Conservation (phyloP, 805 yeast genomes). For the Komagataella mondaviorum region DNA sequence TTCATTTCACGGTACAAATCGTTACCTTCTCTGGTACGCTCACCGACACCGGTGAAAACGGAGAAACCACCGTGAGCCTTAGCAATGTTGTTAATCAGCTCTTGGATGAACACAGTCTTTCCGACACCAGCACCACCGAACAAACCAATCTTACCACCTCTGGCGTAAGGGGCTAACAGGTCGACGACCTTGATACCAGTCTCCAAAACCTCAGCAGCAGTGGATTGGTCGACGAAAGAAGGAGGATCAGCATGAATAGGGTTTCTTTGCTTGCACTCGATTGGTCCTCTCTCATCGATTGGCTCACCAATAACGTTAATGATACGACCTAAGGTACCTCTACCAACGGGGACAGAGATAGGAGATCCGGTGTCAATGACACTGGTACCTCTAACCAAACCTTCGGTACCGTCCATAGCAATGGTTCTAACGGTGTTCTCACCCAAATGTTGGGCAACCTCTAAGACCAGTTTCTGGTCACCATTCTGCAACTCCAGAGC, state of each 20-base stretch:
- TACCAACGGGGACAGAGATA: conserved; percentile 98
- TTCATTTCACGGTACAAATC: conserved; percentile 99
- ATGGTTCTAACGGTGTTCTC: conserved; percentile 99
- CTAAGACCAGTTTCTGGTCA: conserved; percentile 64
- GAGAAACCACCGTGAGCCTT: conserved; percentile 99
- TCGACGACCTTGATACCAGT: conserved; percentile 99
- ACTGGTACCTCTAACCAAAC: conserved; percentile 93
- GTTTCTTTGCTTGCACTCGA: conserved; percentile 81
- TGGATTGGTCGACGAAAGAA: conserved; percentile 89
- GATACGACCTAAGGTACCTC: conserved; percentile 98
- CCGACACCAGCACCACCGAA: conserved; percentile 99
- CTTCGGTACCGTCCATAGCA: conserved; percentile 99
- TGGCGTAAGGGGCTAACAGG: conserved; percentile 97
- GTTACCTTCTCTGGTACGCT: conserved; percentile 99
- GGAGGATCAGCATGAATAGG: conserved; percentile 99
- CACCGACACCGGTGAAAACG: conserved; percentile 99
- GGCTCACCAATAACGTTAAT: conserved; percentile 98
- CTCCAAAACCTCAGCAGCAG: conserved; percentile 95
- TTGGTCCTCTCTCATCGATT: conserved; percentile 99
- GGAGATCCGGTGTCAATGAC: conserved; percentile 97
- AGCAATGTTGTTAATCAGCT: conserved; percentile 98
- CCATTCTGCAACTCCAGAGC: conserved; percentile 85
- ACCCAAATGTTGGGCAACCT: conserved; percentile 99
- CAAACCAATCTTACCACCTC: conserved; percentile 99
- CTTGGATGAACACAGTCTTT: conserved; percentile 99